Conservation (phyloP, 352 stramenopile species). For the Phytopythium montanum region DNA sequence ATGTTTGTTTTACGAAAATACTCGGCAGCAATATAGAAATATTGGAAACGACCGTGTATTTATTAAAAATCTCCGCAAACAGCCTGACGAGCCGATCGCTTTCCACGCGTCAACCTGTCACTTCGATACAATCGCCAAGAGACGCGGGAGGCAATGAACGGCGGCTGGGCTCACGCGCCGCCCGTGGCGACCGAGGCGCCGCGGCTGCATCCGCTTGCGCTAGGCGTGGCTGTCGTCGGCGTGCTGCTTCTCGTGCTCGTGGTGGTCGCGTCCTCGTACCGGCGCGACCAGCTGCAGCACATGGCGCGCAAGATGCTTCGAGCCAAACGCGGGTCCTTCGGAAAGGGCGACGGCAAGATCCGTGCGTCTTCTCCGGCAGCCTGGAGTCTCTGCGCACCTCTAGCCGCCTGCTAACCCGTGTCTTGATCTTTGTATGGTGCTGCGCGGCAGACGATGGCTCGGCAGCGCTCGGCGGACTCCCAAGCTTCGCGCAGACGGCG, state of each 20-base stretch:
- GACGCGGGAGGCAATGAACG: not conserved
- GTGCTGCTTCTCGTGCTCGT: conserved; percentile 64
- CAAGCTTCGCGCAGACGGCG: conserved; percentile 58
- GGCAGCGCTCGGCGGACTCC: conserved; percentile 34
- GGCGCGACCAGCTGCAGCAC: conserved; percentile 74
- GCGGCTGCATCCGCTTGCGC: conserved; percentile 61
- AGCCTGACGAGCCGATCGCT: not conserved
- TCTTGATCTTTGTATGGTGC: not conserved
- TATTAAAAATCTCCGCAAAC: not conserved
- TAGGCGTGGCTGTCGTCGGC: conserved; percentile 55
- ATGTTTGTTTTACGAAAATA: no score
- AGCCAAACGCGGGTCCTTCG: conserved; percentile 51
- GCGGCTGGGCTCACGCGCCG: not conserved
- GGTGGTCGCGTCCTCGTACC: conserved; percentile 68
- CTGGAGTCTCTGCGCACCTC: not conserved
- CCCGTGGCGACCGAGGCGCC: not conserved
- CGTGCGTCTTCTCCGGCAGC: conserved; percentile 13
- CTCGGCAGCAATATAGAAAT: no score
- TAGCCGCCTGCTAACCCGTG: not conserved
- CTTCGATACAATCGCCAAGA: not conserved
- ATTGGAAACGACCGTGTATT: no score
- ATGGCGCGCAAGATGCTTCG: conserved; percentile 77
- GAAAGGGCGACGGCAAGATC: conserved; percentile 29
- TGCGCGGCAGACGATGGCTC: conserved; percentile 19
- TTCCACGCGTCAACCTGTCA: conserved; percentile 4